Percentiles rank a stretch among this genome's conserved stretches.
Evolutionary conservation across 2,329 filamentous ascomycete species (phyloP).

Genomic region (Hypomyces perniciosus): DNA sequence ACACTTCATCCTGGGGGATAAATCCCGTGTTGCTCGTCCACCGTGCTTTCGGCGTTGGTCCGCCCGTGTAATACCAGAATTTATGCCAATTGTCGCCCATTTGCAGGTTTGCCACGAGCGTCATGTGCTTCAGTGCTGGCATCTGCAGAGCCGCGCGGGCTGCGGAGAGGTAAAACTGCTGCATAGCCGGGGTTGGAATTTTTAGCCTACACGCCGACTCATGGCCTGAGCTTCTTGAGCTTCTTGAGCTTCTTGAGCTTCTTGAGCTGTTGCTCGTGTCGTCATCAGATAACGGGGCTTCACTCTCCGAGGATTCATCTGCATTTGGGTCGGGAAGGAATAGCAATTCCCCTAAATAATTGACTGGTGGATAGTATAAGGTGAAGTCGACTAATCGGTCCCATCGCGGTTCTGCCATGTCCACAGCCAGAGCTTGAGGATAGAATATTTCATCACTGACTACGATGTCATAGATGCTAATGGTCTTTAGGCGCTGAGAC

Average conservation of each 20-base stretch:
- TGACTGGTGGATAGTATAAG: not conserved
- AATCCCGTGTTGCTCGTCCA: not conserved
- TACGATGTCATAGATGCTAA: not conserved
- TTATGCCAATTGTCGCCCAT: not conserved
- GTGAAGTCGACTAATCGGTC: not conserved
- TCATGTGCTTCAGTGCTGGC: slow-evolving; percentile 1
- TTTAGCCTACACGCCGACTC: not conserved
- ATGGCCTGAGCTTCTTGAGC: not conserved
- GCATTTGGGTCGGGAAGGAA: not conserved
- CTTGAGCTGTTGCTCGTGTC: not conserved
- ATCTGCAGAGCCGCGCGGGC: not conserved
- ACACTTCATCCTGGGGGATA: not conserved
- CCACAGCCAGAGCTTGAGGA: not conserved
- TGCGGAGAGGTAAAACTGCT: slow-evolving; percentile 1
- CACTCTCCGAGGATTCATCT: not conserved
- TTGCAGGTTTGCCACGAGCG: not conserved
- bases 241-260: not conserved
- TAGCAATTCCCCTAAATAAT: not conserved
- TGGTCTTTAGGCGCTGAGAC: not conserved
- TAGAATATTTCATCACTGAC: not conserved
- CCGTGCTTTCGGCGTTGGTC: not conserved
- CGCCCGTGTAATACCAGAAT: not conserved
- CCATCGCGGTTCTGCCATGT: not conserved
- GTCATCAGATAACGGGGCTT: not conserved
- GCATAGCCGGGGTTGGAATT: slow-evolving; percentile 1